Evolutionary conservation across 2,329 filamentous ascomycete species (phyloP), one percentile per base, ranked within the genome.

Genomic region (Fusarium nanum): DNA sequence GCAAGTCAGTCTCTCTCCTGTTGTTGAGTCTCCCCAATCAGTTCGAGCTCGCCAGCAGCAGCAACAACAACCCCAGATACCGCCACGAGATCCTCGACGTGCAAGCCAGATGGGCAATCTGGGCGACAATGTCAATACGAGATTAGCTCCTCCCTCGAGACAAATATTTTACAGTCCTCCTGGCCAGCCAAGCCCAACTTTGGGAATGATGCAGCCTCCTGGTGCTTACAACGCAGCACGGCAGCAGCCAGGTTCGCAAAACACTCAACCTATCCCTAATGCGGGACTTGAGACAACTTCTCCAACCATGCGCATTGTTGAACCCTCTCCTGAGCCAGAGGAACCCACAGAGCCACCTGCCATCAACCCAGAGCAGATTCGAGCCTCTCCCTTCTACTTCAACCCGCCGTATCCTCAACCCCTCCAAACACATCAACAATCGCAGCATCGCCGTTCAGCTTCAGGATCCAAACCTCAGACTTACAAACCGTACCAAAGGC

Each of bases 1-100:
- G 25, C 76, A 63, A 55, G 75, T 65, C 58, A 80, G 78, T 46
- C 78, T 87, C 7, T 85, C 85, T 0, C 85, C 85, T 2, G 85
- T 87, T 8, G 78, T 77, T 14, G 85, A 87, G 70, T 85, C 83
- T 1, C 84, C 83, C 5, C 75, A 75, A 16, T 76, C 78, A 10
- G 69, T 56, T 44, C 70, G 72, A 34, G 73, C 78, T 23, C 76
- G 76, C 18, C 80, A 34, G 78, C 78, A 16, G n/a, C 60, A 64
- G 44, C 32, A 52, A 20, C 45, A 48, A 18, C 48, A 50, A 12
- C 79, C 80, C 14, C 73, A 61, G 49, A 80, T 79, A 32, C 73
- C 73, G 3, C 67, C 59, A 25, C 60, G 72, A 22, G 73, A 75
- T 34, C 73, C 72, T 22, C 61, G 67, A 32, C 66, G 68, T 28